These are phyloP conservation scores for Metarhizium sp. DNA, from an alignment of 2,329 filamentous ascomycete genomes.

Conservation along the genomic window DNA sequence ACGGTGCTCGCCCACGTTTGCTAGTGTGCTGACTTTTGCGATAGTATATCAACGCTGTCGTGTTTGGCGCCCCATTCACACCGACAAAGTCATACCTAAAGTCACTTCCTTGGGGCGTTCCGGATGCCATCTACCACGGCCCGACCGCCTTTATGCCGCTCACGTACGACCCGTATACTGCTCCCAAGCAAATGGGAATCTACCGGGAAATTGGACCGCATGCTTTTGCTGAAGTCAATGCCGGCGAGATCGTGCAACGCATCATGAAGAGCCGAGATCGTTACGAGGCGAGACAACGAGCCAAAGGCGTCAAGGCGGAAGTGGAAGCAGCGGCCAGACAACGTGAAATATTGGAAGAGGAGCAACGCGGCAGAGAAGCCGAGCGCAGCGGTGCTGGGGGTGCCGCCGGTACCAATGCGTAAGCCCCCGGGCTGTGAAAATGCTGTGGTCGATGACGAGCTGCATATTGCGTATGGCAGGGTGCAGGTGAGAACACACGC, in stretches of 20 bases:
- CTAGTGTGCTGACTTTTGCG: neutral
- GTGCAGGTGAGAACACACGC: neutral
- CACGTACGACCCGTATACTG: slow-evolving; percentile 72
- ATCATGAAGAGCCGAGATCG: slow-evolving; percentile 80
- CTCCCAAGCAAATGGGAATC: slow-evolving; percentile 72
- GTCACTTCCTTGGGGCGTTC: slow-evolving; percentile 62
- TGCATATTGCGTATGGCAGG: neutral
- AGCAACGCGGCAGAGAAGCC: slow-evolving; percentile 41
- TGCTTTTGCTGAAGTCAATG: slow-evolving; percentile 79
- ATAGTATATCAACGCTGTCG: slow-evolving; percentile 75
- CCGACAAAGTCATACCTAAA: slow-evolving; percentile 72
- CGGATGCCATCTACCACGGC: slow-evolving; percentile 87
- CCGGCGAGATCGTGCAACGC: slow-evolving; percentile 79
- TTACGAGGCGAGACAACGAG: slow-evolving; percentile 85
- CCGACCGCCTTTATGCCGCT: slow-evolving; percentile 82
- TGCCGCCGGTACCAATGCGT: neutral
- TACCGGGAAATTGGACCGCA: slow-evolving; percentile 72
- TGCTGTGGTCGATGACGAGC: neutral
- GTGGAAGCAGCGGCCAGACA: slow-evolving; percentile 58
- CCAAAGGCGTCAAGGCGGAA: slow-evolving; percentile 79
- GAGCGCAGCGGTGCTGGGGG: slow-evolving; percentile 12
- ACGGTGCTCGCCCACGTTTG: neutral
- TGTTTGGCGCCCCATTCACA: slow-evolving; percentile 85
- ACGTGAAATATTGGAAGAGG: slow-evolving; percentile 53
- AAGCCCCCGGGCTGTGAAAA: neutral